phyloP scores from a whole-genome alignment of 2,329 filamentous ascomycete genomes.

The Ramularia endophylla region DNA sequence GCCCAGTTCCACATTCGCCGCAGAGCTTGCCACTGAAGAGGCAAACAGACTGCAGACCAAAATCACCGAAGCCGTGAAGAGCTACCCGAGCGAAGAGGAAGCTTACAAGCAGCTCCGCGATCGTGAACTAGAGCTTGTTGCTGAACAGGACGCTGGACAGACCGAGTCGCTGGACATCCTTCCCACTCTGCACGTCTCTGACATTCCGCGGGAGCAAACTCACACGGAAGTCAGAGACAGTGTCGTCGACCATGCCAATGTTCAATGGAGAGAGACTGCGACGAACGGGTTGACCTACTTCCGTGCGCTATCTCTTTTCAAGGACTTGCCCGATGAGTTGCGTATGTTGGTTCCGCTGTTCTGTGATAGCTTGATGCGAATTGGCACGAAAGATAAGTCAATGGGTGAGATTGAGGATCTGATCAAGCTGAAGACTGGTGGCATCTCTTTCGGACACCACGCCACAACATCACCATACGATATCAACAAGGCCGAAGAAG shows the following conservation, averaged over 20 bases:
- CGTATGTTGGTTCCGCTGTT: conserved; percentile 82
- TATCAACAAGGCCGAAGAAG: conserved; percentile 67
- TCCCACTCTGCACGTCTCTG: conserved; percentile 79
- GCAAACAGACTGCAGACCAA: conserved; percentile 65
- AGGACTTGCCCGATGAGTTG: conserved; percentile 76
- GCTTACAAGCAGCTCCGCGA: conserved; percentile 67
- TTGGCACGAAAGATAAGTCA: conserved; percentile 78
- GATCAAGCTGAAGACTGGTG: conserved; percentile 94
- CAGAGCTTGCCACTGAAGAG: conserved; percentile 72
- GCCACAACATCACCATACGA: conserved; percentile 71
- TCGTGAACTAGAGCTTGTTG: conserved; percentile 70
- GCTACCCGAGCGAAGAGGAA: conserved; percentile 64
- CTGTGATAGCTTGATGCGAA: conserved; percentile 84
- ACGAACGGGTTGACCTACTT: conserved; percentile 98
- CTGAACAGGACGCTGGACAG: conserved; percentile 61
- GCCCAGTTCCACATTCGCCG: conserved; percentile 68
- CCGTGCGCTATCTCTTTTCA: conserved; percentile 74
- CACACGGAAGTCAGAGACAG: conserved; percentile 59
- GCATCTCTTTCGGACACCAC: conserved; percentile 78
- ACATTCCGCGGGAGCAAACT: conserved; percentile 77
- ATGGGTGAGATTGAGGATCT: conserved; percentile 95
- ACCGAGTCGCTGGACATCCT: conserved; percentile 81
- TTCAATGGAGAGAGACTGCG: conserved; percentile 87
- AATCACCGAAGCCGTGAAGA: conserved; percentile 62
- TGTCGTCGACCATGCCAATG: conserved; percentile 56